Base-by-base conservation (phyloP, 2,329 filamentous ascomycete genomes). In the Penicillium italicum region DNA sequence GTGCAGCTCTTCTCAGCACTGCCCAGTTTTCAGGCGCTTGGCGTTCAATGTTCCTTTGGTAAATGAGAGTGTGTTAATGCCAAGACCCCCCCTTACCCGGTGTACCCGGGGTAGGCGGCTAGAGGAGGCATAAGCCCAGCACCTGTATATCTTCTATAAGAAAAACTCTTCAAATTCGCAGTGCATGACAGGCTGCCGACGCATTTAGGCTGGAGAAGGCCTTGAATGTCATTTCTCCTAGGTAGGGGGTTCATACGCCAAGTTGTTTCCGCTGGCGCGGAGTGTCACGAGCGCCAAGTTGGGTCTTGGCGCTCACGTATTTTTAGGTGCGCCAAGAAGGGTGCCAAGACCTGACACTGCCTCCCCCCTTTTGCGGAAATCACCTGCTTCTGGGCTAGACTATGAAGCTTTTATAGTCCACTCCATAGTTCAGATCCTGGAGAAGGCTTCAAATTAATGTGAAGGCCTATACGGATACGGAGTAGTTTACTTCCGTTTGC, bases 11-110 rank as follows among this genome's bases (percentile, higher is more conserved):
- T 10, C 26, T 52, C 48, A 52, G 50, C 49, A 51, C 28, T 43
- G 49, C 50, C 50, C 34, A 48, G 50, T 48, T 53, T 41, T 24
- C 5, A 24, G 34, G 36, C 20, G 20, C 50, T 53, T 53, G 50
- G 50, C 50, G 14, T 33, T 28, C 18, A 37, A 9, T 20, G 28
- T 24, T 46, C 18, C 26, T 53, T 40, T 48, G 49, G 30, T 22
- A 28, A 44, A 51, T 28, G 40, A 51, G n/a, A 14, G 20, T 41
- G 42, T 14, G 24, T 42, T 48, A 47, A 53, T 53, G 50, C 50
- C 50, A 53, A 53, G 50, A 36, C 20, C 12, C 50, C 50, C 50
- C 50, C 50, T 28, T 47, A 40, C 50, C 50, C 42, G 50, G 50
- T 8, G 31, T 40, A 40, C 26, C 42, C 42, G 50, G 50, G 33